phyloP scores from a whole-genome alignment of 257 asterid genomes.

The Fraxinus quadrangulata region DNA sequence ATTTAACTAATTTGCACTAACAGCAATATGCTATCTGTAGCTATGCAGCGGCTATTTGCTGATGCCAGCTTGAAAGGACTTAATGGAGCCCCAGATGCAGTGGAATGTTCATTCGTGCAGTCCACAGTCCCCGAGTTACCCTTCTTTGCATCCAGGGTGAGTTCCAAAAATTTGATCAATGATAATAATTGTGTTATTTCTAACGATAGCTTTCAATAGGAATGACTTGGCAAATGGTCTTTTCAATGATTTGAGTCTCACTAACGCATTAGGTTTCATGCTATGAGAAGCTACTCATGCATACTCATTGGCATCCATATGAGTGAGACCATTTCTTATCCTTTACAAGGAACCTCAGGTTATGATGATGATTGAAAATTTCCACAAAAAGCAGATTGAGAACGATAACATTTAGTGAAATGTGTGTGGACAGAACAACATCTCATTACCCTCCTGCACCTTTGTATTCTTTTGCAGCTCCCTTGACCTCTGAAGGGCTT shows the following conservation, averaged over 20 bases:
- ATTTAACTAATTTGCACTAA: slow-evolving; percentile 24
- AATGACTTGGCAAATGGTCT: neutral
- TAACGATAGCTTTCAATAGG: neutral
- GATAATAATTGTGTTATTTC: neutral
- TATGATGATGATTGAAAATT: too few species aligned
- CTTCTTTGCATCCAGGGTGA: slow-evolving; percentile 79
- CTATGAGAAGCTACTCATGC: too few species aligned
- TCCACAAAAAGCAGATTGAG: too few species aligned
- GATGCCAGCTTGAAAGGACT: slow-evolving; percentile 94
- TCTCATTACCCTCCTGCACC: too few species aligned
- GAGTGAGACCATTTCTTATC: too few species aligned
- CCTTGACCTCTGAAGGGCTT: too few species aligned
- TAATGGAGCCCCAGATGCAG: slow-evolving; percentile 81
- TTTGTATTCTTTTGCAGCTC: too few species aligned
- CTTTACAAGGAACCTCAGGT: too few species aligned
- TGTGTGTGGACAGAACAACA: too few species aligned
- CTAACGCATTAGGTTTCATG: too few species aligned
- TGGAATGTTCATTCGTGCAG: slow-evolving; percentile 76
- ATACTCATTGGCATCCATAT: too few species aligned
- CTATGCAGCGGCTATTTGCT: slow-evolving; percentile 88
- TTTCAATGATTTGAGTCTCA: neutral
- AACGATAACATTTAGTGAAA: too few species aligned
- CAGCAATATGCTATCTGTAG: slow-evolving; percentile 36
- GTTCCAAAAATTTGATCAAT: neutral
- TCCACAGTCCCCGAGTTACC: slow-evolving; percentile 71